phyloP scores from a whole-genome alignment of 805 yeast species.

The Scheffersomyces stipitis region DNA sequence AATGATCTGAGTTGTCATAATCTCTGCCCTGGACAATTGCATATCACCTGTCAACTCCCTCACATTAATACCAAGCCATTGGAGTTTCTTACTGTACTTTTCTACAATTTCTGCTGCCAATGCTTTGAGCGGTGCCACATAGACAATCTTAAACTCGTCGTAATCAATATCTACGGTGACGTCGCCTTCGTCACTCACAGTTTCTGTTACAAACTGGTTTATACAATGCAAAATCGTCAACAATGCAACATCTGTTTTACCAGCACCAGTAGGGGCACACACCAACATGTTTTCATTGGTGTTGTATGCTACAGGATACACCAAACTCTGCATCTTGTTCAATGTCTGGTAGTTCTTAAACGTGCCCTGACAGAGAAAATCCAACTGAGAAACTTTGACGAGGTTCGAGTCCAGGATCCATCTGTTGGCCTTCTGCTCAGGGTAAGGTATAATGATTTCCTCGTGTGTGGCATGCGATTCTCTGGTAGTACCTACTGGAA shows the following conservation, averaged over 20 bases:
- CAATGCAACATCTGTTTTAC: conserved; percentile 92
- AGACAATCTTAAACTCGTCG: conserved; percentile 85
- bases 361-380: conserved; percentile 77
- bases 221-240: conserved; percentile 78
- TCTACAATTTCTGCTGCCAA: conserved; percentile 96
- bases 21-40: conserved; percentile 84
- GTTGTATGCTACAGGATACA: conserved; percentile 87
- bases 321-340: conserved; percentile 87
- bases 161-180: conserved; percentile 66
- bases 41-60: conserved; percentile 93
- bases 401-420: conserved; percentile 47
- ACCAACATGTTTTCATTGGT: conserved; percentile 94
- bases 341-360: conserved; percentile 75
- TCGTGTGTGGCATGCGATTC: conserved; percentile 64
- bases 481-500: conserved; percentile 81
- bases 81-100: conserved; percentile 72
- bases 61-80: conserved; percentile 84
- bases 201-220: conserved; percentile 62
- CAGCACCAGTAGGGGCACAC: conserved; percentile 98
- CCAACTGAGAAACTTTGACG: conserved; percentile 62
- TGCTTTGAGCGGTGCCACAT: conserved; percentile 92
- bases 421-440: conserved; percentile 47
- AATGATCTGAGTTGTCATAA: conserved; percentile 76
- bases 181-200: conserved; percentile 45
- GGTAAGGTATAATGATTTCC: conserved; percentile 80